Percentiles rank a stretch among this genome's conserved stretches.
Conservation (phyloP, 2,329 filamentous ascomycete genomes). For the Paraphaeosphaeria minitans region DNA sequence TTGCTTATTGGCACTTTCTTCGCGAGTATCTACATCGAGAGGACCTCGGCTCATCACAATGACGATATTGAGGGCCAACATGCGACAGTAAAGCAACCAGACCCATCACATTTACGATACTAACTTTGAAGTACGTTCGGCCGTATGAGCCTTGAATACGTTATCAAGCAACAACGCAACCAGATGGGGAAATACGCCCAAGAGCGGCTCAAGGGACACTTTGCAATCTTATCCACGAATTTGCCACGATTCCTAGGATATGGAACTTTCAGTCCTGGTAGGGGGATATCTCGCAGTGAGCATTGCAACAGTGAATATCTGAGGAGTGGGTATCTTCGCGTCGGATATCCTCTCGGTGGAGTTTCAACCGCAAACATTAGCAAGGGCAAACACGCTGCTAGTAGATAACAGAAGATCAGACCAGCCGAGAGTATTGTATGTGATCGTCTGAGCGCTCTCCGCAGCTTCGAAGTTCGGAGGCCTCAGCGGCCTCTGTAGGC, state of each 20-base stretch:
- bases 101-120: neutral
- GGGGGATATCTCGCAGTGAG: neutral
- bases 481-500: neutral
- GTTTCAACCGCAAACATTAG: neutral
- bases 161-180: neutral
- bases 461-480: neutral
- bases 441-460: too few relatives aligned
- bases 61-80: neutral
- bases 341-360: neutral
- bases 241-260: neutral
- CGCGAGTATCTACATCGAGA: neutral
- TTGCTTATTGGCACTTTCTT: neutral
- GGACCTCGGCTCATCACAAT: neutral
- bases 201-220: neutral
- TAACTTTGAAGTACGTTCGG: neutral
- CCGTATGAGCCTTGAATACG: neutral
- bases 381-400: neutral
- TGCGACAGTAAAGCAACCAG: neutral
- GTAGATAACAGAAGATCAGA: too few relatives aligned
- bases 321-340: neutral
- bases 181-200: neutral
- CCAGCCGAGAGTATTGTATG: too few relatives aligned
- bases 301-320: too few relatives aligned
- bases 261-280: neutral
- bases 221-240: neutral